Conservation (phyloP, 2,329 filamentous ascomycete genomes). For the Diatrype stigma region DNA sequence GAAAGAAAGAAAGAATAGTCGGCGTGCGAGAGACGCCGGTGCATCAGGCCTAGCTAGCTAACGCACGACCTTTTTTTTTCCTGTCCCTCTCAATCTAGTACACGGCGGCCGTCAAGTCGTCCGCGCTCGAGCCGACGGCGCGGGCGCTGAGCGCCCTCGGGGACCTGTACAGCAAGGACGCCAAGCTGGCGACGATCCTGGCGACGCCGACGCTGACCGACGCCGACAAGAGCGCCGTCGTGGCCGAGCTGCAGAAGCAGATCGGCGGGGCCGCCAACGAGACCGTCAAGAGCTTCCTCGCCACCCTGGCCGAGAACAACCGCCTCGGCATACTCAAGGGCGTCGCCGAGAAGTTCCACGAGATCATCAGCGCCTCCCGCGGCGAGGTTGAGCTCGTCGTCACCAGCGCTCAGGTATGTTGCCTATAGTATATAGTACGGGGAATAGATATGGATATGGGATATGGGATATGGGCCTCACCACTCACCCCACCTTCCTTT, state of each 20-base stretch:
- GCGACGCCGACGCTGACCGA: constrained; percentile 72
- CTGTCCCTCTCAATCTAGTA: constrained; percentile 63
- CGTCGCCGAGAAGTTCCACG: constrained; percentile 80
- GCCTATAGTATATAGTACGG: too few relatives aligned
- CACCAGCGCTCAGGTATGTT: constrained; percentile 79
- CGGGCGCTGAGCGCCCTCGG: constrained; percentile 71
- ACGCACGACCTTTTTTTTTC: constrained; percentile 22
- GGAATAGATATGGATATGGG: too few relatives aligned
- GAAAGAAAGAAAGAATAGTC: too few relatives aligned
- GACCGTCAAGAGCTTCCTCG: constrained; percentile 91
- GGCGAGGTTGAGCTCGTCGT: constrained; percentile 93
- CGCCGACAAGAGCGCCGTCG: constrained; percentile 79
- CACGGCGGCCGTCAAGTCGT: constrained; percentile 88
- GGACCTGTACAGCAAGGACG: constrained; percentile 72
- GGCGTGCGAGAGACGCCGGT: too few relatives aligned
- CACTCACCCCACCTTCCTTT: not conserved
- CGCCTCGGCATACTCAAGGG: constrained; percentile 76
- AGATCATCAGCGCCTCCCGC: constrained; percentile 81
- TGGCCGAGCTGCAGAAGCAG: constrained; percentile 84
- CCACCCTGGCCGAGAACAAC: constrained; percentile 93
- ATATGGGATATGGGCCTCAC: too few relatives aligned
- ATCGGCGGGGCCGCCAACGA: constrained; percentile 62
- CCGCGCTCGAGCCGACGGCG: constrained; percentile 78
- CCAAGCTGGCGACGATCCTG: constrained; percentile 75
- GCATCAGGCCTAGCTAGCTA: too few relatives aligned